These are phyloP conservation scores for Eucalyptus caleyi DNA, from an alignment of 345 rosid species.

Conservation along the genomic window DNA sequence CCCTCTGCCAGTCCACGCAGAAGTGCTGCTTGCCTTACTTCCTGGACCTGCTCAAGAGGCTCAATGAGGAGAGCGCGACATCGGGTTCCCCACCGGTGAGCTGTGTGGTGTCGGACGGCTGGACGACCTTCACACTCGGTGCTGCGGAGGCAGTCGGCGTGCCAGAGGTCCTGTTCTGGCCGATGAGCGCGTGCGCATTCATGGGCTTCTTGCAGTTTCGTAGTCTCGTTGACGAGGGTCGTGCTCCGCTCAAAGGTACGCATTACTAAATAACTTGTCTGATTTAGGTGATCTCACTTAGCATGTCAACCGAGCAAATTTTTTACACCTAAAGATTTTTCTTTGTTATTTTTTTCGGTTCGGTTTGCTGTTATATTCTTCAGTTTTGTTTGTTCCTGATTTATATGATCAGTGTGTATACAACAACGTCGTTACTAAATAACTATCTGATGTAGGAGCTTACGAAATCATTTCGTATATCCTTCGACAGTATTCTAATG, in stretches of 20 bases:
- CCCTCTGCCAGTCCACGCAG: too few relatives aligned
- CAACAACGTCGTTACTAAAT: background rate
- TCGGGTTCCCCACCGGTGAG: too few relatives aligned
- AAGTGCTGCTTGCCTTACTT: too few relatives aligned
- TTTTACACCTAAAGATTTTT: background rate
- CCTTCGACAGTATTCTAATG: background rate
- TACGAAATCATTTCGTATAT: background rate
- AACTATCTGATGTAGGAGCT: background rate
- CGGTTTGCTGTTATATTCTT: background rate
- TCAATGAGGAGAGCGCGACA: too few relatives aligned
- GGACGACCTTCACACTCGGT: conserved; percentile 23
- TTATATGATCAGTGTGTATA: background rate
- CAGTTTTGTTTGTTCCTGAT: background rate
- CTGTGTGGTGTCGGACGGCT: background rate
- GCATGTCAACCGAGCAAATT: background rate
- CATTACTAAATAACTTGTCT: background rate
- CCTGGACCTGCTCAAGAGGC: too few relatives aligned
- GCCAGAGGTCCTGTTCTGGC: conserved; percentile 27
- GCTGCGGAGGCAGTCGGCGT: conserved; percentile 28
- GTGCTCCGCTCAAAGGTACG: conserved; percentile 28
- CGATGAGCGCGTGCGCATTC: conserved; percentile 27
- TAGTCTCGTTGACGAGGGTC: conserved; percentile 13
- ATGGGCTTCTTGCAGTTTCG: conserved; percentile 5
- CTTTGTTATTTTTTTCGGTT: background rate
- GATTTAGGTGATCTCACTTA: background rate